Conservation (phyloP, 148 eudicot species). For the Chenopodium berlandieri region DNA sequence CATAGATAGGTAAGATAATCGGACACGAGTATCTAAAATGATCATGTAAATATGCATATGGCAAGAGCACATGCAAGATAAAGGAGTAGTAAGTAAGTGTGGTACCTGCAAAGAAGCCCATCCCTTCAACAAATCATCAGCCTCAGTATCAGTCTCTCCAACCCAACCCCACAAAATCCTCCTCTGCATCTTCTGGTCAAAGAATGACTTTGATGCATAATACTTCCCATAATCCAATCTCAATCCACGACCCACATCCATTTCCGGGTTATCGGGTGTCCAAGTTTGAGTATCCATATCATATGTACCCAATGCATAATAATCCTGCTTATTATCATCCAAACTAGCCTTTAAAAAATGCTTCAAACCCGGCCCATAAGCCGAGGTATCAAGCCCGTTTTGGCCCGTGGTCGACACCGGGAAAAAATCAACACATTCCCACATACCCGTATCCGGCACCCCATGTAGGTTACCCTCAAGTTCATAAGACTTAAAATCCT, state of each 20-base stretch:
- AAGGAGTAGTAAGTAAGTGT: neutral
- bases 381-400: slow-evolving; percentile 74
- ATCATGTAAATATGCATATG: too few relatives aligned
- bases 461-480: slow-evolving; percentile 51
- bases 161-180: slow-evolving; percentile 91
- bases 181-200: slow-evolving; percentile 60
- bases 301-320: slow-evolving; percentile 74
- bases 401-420: slow-evolving; percentile 53
- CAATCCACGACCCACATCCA: slow-evolving; percentile 83
- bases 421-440: slow-evolving; percentile 95
- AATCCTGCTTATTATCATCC: slow-evolving; percentile 65
- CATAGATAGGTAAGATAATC: too few relatives aligned
- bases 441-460: slow-evolving; percentile 88
- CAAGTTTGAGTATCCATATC: slow-evolving; percentile 47
- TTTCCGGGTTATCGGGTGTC: slow-evolving; percentile 70
- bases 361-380: slow-evolving; percentile 58
- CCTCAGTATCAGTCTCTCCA: slow-evolving; percentile 71
- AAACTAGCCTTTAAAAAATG: slow-evolving; percentile 79
- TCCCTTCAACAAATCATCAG: slow-evolving; percentile 60
- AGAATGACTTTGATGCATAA: slow-evolving; percentile 90
- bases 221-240: slow-evolving; percentile 74
- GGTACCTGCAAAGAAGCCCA: slow-evolving; percentile 91
- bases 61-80: neutral
- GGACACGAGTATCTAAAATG: too few relatives aligned
- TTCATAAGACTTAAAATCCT: slow-evolving; percentile 53